Percentiles rank a stretch among this genome's conserved stretches.
These are phyloP conservation scores for Podaxis sp. DNA, from an alignment of 768 basidiomycete species.

Conservation along the genomic window DNA sequence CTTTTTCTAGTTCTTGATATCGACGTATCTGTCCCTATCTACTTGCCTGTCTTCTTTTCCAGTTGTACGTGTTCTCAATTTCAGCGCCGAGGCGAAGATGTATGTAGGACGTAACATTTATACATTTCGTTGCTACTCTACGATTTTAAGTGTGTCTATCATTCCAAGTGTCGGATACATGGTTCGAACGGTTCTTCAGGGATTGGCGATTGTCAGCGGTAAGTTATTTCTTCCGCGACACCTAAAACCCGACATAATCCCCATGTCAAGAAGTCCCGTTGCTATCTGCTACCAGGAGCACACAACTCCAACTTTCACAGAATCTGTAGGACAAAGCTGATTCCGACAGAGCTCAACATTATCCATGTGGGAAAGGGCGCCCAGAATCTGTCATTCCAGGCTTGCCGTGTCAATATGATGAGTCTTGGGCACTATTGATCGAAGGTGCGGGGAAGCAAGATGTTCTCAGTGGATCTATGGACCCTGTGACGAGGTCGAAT, in stretches of 20 bases:
- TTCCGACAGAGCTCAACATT: neutral
- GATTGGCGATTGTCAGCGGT: too few relatives aligned
- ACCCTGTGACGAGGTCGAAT: too few relatives aligned
- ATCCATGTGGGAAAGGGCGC: neutral
- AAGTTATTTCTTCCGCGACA: too few relatives aligned
- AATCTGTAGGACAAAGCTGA: neutral
- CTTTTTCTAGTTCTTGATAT: neutral
- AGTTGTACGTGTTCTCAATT: neutral
- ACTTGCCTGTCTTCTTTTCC: neutral
- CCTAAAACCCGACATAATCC: neutral
- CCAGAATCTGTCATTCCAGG: neutral
- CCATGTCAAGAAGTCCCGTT: neutral
- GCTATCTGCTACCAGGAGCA: neutral
- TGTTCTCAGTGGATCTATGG: too few relatives aligned
- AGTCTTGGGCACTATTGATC: neutral
- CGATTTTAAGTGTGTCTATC: neutral
- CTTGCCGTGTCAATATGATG: neutral
- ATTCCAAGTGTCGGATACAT: neutral
- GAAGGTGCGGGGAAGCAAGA: neutral
- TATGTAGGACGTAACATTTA: neutral
- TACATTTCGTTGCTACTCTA: neutral
- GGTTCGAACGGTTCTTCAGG: too few relatives aligned
- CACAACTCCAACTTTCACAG: neutral
- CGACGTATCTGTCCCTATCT: neutral
- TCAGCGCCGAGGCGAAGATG: neutral